Conservation (phyloP, 345 rosid species). For the Populus simonii region DNA sequence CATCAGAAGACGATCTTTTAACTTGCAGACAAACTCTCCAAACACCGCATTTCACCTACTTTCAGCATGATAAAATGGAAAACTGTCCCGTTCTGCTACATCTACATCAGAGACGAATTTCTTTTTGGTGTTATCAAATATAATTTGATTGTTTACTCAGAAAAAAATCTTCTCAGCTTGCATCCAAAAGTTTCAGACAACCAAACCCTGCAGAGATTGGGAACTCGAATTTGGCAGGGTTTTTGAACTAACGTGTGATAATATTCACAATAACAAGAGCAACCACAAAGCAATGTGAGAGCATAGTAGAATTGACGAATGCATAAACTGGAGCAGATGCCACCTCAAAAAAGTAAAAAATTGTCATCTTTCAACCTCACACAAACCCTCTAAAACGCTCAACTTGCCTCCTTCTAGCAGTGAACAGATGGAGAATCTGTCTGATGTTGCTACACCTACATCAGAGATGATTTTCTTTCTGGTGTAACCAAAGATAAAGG, state of each 20-base stretch:
- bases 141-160: too few species aligned
- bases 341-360: background rate
- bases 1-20: background rate
- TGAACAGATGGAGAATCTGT: background rate
- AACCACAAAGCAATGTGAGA: background rate
- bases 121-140: too few species aligned
- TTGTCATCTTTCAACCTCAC: background rate
- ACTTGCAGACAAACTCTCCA: background rate
- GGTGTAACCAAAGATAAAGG: background rate
- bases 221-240: background rate
- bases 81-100: background rate
- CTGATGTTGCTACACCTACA: background rate
- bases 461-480: background rate
- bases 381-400: background rate
- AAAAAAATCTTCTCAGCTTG: too few species aligned
- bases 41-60: background rate
- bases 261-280: background rate
- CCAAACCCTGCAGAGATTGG: background rate
- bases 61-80: background rate
- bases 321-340: background rate
- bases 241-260: background rate
- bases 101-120: background rate
- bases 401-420: background rate
- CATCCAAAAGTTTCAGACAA: background rate
- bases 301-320: background rate